These are phyloP conservation scores for Dictyostelium firmibasis DNA, from an alignment of 78 protist genomes.

Conservation along the genomic window DNA sequence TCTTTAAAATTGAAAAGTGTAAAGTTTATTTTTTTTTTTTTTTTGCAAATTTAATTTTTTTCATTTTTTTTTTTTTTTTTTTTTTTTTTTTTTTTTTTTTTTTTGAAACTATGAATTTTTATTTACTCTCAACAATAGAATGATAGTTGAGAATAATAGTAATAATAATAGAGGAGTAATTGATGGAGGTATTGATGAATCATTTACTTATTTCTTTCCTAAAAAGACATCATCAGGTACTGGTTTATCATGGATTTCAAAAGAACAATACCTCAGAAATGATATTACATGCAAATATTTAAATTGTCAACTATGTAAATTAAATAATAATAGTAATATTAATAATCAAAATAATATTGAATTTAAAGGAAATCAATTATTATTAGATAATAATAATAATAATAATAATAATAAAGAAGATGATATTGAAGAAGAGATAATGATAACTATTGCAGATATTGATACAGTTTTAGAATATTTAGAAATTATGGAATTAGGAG, in stretches of 20 bases:
- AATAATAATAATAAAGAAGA: background rate
- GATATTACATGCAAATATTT: conserved; percentile 16
- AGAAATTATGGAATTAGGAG: conserved; percentile 23
- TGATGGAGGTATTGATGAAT: background rate
- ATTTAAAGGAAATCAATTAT: background rate
- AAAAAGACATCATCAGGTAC: conserved; percentile 8
- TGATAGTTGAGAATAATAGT: background rate
- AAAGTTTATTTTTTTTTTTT: no score
- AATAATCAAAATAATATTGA: background rate
- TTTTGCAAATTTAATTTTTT: no score
- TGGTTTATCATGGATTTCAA: conserved; percentile 47
- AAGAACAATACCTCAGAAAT: conserved; percentile 49
- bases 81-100: no score
- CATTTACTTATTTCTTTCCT: conserved; percentile 20
- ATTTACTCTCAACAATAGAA: no score
- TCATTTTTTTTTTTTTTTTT: no score
- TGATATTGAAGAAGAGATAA: background rate
- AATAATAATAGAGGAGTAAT: background rate
- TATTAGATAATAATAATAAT: background rate
- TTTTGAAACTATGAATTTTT: no score
- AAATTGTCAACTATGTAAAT: conserved; percentile 15
- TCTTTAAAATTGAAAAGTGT: no score
- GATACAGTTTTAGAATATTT: conserved; percentile 17
- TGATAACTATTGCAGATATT: conserved; percentile 32
- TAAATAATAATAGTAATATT: background rate